Conservation (phyloP, 2,329 filamentous ascomycete species). For the Stachybotrys chartarum region DNA sequence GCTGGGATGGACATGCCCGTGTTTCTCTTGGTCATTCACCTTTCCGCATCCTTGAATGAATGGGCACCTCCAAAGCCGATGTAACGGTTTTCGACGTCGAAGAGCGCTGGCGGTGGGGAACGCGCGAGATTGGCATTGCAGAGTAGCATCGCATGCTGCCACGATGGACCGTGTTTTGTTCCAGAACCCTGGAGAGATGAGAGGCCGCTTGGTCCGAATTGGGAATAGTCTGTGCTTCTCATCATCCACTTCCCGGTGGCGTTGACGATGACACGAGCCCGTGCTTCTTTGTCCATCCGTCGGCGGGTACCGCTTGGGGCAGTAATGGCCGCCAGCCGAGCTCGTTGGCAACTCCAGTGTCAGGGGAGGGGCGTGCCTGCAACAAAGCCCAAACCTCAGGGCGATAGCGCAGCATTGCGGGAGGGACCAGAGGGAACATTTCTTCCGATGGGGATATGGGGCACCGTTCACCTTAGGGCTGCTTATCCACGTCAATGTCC, state of each 20-base stretch:
- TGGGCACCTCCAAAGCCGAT: background rate
- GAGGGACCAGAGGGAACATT: slow-evolving; percentile 10
- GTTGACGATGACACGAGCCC: background rate
- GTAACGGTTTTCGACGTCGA: background rate
- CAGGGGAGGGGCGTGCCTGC: slow-evolving; percentile 2
- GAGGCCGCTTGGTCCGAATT: background rate
- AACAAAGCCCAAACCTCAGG: slow-evolving; percentile 10
- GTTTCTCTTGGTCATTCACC: background rate
- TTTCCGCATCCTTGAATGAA: background rate
- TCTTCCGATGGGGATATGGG: slow-evolving; percentile 22
- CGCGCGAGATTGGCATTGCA: background rate
- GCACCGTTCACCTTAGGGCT: slow-evolving; percentile 16
- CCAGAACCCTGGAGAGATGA: background rate
- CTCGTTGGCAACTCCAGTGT: background rate
- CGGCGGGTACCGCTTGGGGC: background rate
- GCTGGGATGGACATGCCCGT: background rate
- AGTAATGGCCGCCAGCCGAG: background rate
- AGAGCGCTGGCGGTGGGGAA: background rate
- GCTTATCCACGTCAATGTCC: slow-evolving; percentile 22
- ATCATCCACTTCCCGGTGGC: background rate
- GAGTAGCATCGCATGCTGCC: background rate
- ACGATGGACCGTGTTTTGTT: background rate
- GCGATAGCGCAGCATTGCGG: slow-evolving; percentile 1
- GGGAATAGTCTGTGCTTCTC: background rate
- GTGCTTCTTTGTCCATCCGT: background rate